Evolutionary conservation across 2,329 filamentous ascomycete genomes (phyloP), one percentile per base, ranked within the genome.

Genomic region (Colletotrichum sp.): DNA sequence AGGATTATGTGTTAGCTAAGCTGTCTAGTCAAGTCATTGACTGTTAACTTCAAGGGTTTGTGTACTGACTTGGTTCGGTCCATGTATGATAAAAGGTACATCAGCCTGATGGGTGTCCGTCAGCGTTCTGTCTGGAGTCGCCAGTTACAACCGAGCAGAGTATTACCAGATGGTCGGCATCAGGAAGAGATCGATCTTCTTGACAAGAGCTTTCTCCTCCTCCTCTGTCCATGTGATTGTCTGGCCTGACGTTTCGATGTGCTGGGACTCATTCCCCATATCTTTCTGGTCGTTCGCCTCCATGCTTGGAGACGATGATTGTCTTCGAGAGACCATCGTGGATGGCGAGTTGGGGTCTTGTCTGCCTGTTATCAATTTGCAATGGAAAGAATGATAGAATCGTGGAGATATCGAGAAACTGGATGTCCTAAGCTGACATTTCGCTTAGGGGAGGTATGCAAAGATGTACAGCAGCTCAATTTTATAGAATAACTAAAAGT

Each of bases 11-110:
- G 16, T 49, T 19, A 16, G 25, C 13, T 13, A 15, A 25, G 30
- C 22, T 27, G 4, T 8, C 32, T 27, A 15, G 34, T 36, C 0
- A 16, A 36, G 1, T 36, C 34, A 36, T 36, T 16, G 34, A 16
- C 15, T 36, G 1, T 36, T 4, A 13, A 0, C 34, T 7, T 36
- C 7, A 0, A 36, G 34, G 34, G 34, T 16, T 44, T 22, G 5
- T 44, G 9, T 2, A 49, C 78, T 75, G 67, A 81, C 80, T 92
- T 92, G 8, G 89, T 90, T 34, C 89, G 83, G 81, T 93, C 91
- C 67, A 93, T 86, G 79, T 92, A 93, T 78, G 89, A 90, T 4
- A 93, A 83, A 1, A 92, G 83, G 77, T 92, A 77, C 74, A 76
- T 73, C 80, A 87, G 15, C 84, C 92, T 49, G 9, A 7, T 1